These are phyloP conservation scores for Zygoascus sp. DNA, from an alignment of 1,139 yeast genomes.

Conservation along the genomic window DNA sequence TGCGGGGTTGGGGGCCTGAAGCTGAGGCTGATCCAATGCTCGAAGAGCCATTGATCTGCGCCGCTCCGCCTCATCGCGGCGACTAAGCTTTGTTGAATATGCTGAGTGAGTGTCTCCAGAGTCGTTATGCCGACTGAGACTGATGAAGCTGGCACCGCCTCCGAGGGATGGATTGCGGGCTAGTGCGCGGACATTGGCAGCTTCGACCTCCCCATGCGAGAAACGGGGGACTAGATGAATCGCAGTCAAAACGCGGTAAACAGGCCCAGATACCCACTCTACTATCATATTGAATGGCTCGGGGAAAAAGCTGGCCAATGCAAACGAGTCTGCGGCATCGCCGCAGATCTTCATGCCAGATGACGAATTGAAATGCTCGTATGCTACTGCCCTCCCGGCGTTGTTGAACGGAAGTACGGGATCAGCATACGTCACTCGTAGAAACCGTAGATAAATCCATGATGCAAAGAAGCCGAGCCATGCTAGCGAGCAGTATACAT, in stretches of 20 bases:
- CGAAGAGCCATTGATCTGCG: constrained; percentile 81
- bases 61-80: constrained; percentile 64
- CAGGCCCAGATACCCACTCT: constrained; percentile 24
- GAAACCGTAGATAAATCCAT: constrained; percentile 74
- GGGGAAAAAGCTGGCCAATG: constrained; percentile 72
- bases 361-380: constrained; percentile 22
- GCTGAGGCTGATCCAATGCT: constrained; percentile 57
- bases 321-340: constrained; percentile 87
- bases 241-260: constrained; percentile 12
- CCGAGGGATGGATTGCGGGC: constrained; percentile 16
- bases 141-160: constrained; percentile 5
- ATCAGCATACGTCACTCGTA: constrained; percentile 45
- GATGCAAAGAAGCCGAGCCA: constrained; percentile 63
- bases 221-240: constrained; percentile 21
- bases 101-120: not conserved
- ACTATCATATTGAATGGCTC: constrained; percentile 49
- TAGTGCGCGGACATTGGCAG: constrained; percentile 24
- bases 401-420: constrained; percentile 32
- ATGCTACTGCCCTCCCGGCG: not conserved
- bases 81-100: constrained; percentile 1
- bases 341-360: constrained; percentile 50
- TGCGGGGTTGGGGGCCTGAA: constrained; percentile 19
- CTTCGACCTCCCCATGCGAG: constrained; percentile 22
- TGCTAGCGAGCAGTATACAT: constrained; percentile 47
- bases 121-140: not conserved